Conservation (phyloP, 805 yeast genomes). For the Candida xyloterini region DNA sequence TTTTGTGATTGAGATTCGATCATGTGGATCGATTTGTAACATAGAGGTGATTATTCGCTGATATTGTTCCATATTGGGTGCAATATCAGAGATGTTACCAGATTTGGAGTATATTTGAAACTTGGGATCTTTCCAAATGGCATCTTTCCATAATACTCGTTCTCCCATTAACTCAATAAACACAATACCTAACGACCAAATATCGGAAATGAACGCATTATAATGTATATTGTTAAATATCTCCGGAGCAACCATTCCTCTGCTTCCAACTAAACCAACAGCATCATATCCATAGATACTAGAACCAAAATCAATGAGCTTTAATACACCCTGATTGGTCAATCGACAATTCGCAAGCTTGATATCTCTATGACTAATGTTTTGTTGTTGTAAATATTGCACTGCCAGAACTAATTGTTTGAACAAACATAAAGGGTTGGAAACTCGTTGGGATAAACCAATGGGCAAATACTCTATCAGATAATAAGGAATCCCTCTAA, state of each 20-base stretch:
- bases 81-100: background rate
- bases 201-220: conserved; percentile 40
- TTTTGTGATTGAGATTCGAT: background rate
- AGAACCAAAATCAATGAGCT: conserved; percentile 52
- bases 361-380: conserved; percentile 48
- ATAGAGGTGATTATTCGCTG: background rate
- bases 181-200: conserved; percentile 51
- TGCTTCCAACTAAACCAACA: conserved; percentile 49
- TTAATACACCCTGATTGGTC: conserved; percentile 31
- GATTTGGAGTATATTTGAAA: conserved; percentile 9
- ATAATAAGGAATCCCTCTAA: conserved; percentile 25
- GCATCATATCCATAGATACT: conserved; percentile 28
- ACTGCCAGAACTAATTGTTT: conserved; percentile 41
- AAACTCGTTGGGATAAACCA: conserved; percentile 10
- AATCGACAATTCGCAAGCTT: conserved; percentile 47
- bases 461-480: conserved; percentile 38
- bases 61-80: background rate
- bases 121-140: conserved; percentile 24
- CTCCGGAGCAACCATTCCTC: conserved; percentile 47
- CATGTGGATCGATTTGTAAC: background rate
- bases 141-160: conserved; percentile 48
- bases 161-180: conserved; percentile 32
- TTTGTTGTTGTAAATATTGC: conserved; percentile 34
- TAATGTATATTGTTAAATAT: conserved; percentile 36
- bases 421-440: conserved; percentile 32